Conservation (phyloP, 2,329 filamentous ascomycete genomes). For the Hymenoscyphus fructigenus region DNA sequence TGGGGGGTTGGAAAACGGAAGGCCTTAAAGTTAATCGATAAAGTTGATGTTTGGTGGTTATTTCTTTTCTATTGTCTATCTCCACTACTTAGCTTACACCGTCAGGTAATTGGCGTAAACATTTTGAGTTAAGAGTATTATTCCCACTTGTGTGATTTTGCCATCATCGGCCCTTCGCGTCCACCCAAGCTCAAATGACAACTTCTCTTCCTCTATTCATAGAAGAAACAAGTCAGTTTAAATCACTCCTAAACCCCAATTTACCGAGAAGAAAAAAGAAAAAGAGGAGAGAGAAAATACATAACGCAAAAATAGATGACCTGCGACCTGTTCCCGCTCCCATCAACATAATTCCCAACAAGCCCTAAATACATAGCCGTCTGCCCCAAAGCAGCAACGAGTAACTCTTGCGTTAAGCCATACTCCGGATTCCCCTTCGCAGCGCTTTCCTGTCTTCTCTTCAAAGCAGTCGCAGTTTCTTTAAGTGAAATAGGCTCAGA, state of each 20-base stretch:
- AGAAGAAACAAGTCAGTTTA: not conserved
- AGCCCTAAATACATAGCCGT: not conserved
- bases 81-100: no score
- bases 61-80: no score
- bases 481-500: conserved; percentile 2
- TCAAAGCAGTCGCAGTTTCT: not conserved
- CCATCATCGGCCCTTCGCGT: not conserved
- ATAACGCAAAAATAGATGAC: not conserved
- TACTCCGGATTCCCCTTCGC: conserved; percentile 2
- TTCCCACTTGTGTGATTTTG: not conserved
- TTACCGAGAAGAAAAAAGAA: not conserved
- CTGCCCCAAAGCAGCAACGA: not conserved
- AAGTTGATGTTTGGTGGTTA: no score
- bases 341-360: not conserved
- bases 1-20: no score
- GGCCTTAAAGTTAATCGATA: no score
- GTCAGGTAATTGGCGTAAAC: no score
- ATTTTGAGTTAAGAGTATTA: not conserved
- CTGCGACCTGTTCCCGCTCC: not conserved
- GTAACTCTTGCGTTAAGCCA: not conserved
- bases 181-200: not conserved
- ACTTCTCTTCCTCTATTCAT: not conserved
- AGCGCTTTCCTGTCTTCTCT: not conserved
- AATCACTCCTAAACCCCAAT: not conserved
- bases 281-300: not conserved